phyloP scores from a whole-genome alignment of 139 green algal species.

The Closterium sp. region DNA sequence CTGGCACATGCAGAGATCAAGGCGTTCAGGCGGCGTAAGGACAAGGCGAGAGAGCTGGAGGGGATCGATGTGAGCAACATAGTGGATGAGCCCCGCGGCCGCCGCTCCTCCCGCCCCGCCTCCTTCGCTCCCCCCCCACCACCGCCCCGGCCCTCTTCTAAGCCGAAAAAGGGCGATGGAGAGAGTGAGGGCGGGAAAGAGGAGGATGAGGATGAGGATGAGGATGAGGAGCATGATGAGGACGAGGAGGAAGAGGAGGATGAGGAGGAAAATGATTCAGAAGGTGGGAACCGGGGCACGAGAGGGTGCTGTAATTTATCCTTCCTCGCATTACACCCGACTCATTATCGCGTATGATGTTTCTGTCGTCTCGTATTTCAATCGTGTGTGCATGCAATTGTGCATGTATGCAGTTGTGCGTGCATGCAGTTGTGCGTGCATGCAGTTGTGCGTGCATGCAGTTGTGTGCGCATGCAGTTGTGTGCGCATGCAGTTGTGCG shows the following conservation, averaged over 20 bases:
- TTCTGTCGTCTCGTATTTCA: too few relatives aligned
- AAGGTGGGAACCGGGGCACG: not conserved
- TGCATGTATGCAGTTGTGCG: too few relatives aligned
- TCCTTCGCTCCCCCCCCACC: not conserved
- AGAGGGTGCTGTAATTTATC: not conserved
- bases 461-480: too few relatives aligned
- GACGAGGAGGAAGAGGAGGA: constrained; percentile 46
- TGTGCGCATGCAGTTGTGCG: too few relatives aligned
- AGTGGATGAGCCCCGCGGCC: constrained; percentile 30
- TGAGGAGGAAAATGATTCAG: constrained; percentile 15
- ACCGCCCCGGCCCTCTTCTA: not conserved
- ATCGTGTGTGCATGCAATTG: too few relatives aligned
- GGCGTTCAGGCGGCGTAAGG: constrained; percentile 13
- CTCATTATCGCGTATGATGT: too few relatives aligned
- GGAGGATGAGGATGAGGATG: constrained; percentile 19
- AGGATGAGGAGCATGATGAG: constrained; percentile 36
- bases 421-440: too few relatives aligned
- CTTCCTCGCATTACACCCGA: too few relatives aligned
- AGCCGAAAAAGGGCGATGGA: not conserved
- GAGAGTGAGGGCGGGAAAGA: constrained; percentile 16
- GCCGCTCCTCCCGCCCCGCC: not conserved
- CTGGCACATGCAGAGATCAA: constrained; percentile 23
- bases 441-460: too few relatives aligned
- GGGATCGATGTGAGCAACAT: constrained; percentile 49
- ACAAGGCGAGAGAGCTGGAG: constrained; percentile 41